Evolutionary conservation across 2,329 filamentous ascomycete species (phyloP).

Genomic region (Orbilia ellipsospora): DNA sequence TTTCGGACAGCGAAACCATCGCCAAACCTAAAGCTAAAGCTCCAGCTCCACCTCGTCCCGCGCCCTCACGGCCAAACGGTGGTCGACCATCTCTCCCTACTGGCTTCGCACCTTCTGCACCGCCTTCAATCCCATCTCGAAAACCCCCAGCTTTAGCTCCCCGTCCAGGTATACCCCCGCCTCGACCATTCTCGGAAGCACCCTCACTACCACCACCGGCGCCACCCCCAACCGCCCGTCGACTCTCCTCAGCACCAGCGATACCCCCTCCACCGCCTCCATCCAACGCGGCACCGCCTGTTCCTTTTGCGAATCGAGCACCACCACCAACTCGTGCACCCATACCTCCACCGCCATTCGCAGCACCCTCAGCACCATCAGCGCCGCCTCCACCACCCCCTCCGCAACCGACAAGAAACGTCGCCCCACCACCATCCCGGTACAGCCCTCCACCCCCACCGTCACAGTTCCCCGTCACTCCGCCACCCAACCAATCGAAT

Average conservation of each 20-base stretch:
- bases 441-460: constrained; percentile 60
- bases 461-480: constrained; percentile 60
- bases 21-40: constrained; percentile 70
- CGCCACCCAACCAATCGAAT: constrained; percentile 57
- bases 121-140: constrained; percentile 65
- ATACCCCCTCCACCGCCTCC: constrained; percentile 71
- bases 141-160: constrained; percentile 66
- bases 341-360: constrained; percentile 60
- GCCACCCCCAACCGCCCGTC: constrained; percentile 71
- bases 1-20: constrained; percentile 80
- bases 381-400: constrained; percentile 61
- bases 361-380: constrained; percentile 62
- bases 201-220: constrained; percentile 69
- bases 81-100: constrained; percentile 72
- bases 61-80: constrained; percentile 67
- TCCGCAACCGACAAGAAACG: constrained; percentile 65
- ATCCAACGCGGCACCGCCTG: constrained; percentile 69
- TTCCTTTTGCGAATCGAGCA: constrained; percentile 66
- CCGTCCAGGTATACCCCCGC: constrained; percentile 68
- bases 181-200: constrained; percentile 52
- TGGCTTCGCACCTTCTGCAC: constrained; percentile 66
- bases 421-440: constrained; percentile 64
- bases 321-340: constrained; percentile 71
- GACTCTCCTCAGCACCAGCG: constrained; percentile 70
- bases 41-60: constrained; percentile 69